These are phyloP conservation scores for Beta macrorhiza DNA, from an alignment of 179 eudicot genomes.

Conservation along the genomic window DNA sequence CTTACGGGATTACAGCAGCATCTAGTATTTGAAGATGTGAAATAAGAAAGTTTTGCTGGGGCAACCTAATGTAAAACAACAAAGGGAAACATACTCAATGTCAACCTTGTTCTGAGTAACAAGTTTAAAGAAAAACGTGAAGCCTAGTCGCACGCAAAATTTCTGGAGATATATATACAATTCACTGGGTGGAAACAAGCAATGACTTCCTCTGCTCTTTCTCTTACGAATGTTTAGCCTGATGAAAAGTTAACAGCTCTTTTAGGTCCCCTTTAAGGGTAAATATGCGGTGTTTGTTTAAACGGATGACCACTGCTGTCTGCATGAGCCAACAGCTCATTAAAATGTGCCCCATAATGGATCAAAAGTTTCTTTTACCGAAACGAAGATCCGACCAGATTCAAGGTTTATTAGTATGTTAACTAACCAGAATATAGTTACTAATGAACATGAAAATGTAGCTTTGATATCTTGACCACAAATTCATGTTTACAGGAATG, in stretches of 20 bases:
- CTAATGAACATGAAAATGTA: no score
- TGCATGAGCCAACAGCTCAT: no score
- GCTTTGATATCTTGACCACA: neutral
- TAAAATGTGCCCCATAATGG: no score
- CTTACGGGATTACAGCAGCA: conserved; percentile 31
- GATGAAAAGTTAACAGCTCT: neutral
- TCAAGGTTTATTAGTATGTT: no score
- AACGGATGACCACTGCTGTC: no score
- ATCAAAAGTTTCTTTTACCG: no score
- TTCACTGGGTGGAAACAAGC: neutral
- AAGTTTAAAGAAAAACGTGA: neutral
- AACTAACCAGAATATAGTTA: no score
- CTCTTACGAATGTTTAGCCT: neutral
- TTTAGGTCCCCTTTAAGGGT: neutral
- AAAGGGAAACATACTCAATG: neutral
- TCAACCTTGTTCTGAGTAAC: neutral
- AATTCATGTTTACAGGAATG: neutral
- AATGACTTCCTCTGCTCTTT: neutral
- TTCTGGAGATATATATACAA: neutral
- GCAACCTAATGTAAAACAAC: conserved; percentile 18
- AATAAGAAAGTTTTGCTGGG: conserved; percentile 30
- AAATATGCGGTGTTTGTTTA: no score
- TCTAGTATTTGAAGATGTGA: conserved; percentile 30
- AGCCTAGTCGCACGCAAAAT: neutral
- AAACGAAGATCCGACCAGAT: no score